These are phyloP conservation scores for Iodosphaeria phyllophila DNA, from an alignment of 2,329 filamentous ascomycete genomes.

Conservation along the genomic window DNA sequence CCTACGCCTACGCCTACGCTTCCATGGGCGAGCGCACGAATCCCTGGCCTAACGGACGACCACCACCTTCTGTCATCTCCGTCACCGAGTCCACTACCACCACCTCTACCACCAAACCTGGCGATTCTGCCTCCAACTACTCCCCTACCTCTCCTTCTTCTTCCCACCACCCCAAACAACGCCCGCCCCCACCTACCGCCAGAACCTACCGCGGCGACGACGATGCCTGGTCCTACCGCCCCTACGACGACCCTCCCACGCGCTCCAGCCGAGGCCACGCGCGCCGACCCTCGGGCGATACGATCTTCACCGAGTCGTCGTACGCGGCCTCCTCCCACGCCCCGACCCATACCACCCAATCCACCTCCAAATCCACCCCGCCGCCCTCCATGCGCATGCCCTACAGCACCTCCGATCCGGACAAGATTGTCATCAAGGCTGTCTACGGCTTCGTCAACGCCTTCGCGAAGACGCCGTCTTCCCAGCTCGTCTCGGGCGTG, in stretches of 20 bases:
- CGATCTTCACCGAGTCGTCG: slow-evolving; percentile 65
- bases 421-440: slow-evolving; percentile 89
- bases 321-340: slow-evolving; percentile 73
- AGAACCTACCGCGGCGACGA: slow-evolving; percentile 41
- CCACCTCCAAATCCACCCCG: slow-evolving; percentile 67
- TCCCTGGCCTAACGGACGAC: slow-evolving; percentile 48
- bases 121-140: slow-evolving; percentile 10
- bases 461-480: slow-evolving; percentile 75
- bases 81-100: too few species aligned
- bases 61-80: slow-evolving; percentile 15
- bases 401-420: slow-evolving; percentile 75
- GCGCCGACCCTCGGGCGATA: slow-evolving; percentile 47
- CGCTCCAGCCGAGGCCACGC: slow-evolving; percentile 33
- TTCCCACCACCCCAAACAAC: too few species aligned
- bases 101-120: too few species aligned
- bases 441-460: slow-evolving; percentile 88
- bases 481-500: slow-evolving; percentile 70
- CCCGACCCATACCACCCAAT: too few species aligned
- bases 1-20: slow-evolving; percentile 47
- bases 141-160: slow-evolving; percentile 8
- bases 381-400: slow-evolving; percentile 60
- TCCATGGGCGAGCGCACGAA: slow-evolving; percentile 50
- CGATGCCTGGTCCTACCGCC: slow-evolving; percentile 53
- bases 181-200: slow-evolving; percentile 20
- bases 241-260: slow-evolving; percentile 58